Evolutionary conservation across 202 grass and related monocot species (phyloP).

Genomic region (Bolboschoenoplectus hybrid): DNA sequence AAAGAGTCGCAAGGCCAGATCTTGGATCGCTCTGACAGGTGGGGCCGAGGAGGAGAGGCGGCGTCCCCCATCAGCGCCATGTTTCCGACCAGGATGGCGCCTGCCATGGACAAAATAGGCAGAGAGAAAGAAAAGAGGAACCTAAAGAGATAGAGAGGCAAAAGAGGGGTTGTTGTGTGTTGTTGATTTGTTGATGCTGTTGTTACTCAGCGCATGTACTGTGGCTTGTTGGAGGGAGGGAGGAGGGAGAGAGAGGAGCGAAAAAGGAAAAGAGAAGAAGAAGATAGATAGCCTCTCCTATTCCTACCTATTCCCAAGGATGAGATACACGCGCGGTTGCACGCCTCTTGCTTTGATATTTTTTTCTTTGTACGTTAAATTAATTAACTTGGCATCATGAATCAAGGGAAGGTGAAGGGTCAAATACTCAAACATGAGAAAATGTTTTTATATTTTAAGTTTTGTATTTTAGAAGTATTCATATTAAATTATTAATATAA

Average conservation of each 20-base stretch:
- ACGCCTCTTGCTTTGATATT: no score
- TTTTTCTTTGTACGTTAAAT: no score
- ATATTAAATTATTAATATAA: no score
- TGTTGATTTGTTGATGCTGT: background rate
- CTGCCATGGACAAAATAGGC: slow-evolving; percentile 51
- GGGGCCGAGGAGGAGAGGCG: slow-evolving; percentile 23
- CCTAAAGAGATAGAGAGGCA: background rate
- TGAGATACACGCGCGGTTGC: no score
- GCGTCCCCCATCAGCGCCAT: slow-evolving; percentile 45
- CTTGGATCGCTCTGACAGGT: slow-evolving; percentile 40
- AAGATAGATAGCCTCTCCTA: no score
- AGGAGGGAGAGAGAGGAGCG: slow-evolving; percentile 5
- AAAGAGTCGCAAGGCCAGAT: slow-evolving; percentile 20
- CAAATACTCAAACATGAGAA: no score
- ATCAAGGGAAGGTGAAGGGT: no score
- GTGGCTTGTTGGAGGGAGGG: background rate
- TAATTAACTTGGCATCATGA: no score
- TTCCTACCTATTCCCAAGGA: no score
- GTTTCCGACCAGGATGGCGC: slow-evolving; percentile 72
- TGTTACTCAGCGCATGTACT: background rate
- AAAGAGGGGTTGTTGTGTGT: background rate
- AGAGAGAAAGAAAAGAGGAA: background rate
- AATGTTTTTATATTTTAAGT: no score
- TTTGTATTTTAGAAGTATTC: no score
- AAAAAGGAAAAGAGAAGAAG: no score